Conservation (phyloP, 2,329 filamentous ascomycete species). For the Aspergillus fructus region DNA sequence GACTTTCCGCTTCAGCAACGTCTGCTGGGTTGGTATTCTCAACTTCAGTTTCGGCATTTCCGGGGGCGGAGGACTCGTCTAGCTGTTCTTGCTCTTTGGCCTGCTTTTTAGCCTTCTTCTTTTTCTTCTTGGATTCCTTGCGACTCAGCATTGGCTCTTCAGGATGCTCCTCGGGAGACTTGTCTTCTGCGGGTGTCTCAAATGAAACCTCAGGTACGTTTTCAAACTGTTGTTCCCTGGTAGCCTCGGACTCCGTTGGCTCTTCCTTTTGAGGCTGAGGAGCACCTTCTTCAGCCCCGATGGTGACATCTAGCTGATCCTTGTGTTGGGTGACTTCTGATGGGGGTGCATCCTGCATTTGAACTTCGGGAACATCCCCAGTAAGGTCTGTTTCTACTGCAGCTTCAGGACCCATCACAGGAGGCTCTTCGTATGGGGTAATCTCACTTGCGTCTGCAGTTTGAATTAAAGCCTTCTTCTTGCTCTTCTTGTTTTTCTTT, state of each 20-base stretch:
- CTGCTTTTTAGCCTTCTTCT: slow-evolving; percentile 23
- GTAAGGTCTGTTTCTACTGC: background rate
- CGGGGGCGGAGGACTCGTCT: background rate
- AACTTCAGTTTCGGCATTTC: background rate
- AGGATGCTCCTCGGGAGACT: background rate
- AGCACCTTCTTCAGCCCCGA: background rate
- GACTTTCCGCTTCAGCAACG: background rate
- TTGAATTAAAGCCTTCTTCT: slow-evolving; percentile 22
- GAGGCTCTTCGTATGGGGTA: background rate
- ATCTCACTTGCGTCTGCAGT: slow-evolving; percentile 3
- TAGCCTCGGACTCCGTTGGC: background rate
- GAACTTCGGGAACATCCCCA: background rate
- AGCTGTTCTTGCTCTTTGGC: slow-evolving; percentile 11
- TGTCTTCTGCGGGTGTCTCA: background rate
- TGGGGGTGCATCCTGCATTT: background rate
- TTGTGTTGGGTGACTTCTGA: background rate
- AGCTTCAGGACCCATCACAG: background rate
- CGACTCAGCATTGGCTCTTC: slow-evolving; percentile 10
- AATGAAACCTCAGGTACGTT: background rate
- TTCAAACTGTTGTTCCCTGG: background rate
- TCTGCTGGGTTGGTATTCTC: background rate
- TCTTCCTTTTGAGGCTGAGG: background rate
- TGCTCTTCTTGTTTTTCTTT: slow-evolving; percentile 30
- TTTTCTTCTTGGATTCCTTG: slow-evolving; percentile 22
- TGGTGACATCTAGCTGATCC: background rate